phyloP scores from a whole-genome alignment of 2,329 filamentous ascomycete species.

The Ophiocordyceps robertsii region DNA sequence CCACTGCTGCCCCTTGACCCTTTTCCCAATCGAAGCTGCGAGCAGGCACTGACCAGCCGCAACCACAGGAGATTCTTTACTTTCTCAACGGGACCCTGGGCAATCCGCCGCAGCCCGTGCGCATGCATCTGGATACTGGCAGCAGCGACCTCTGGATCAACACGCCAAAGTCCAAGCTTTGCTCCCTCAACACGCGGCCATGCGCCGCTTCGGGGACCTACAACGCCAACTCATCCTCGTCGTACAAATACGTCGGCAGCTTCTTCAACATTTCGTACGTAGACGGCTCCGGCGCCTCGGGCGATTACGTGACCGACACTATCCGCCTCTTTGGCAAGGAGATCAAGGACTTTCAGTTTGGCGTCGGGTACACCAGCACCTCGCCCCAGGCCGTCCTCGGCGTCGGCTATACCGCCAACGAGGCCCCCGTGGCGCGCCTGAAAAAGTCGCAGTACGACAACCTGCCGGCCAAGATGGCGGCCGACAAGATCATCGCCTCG shows the following conservation, averaged over 20 bases:
- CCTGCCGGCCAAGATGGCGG: conserved; percentile 50
- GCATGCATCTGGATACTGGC: conserved; percentile 52
- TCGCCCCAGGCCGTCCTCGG: conserved; percentile 65
- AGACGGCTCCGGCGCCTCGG: conserved; percentile 62
- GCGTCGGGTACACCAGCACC: conserved; percentile 52
- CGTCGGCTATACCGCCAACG: conserved; percentile 69
- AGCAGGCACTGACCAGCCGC: not conserved
- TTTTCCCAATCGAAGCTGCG: not conserved
- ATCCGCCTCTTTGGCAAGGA: conserved; percentile 43
- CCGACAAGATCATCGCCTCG: conserved; percentile 46
- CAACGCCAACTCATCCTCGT: conserved; percentile 56
- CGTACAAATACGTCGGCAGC: conserved; percentile 59
- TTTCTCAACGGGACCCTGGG: conserved; percentile 50
- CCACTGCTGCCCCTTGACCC: not conserved
- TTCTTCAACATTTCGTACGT: conserved; percentile 82
- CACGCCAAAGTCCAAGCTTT: conserved; percentile 45
- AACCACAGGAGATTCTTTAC: conserved; percentile 43
- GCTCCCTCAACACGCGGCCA: conserved; percentile 29
- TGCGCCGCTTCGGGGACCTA: conserved; percentile 57
- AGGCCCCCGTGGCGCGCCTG: conserved; percentile 54
- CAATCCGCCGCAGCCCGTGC: conserved; percentile 43
- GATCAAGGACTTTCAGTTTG: conserved; percentile 52
- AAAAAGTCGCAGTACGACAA: conserved; percentile 48
- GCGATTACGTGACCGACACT: conserved; percentile 70
- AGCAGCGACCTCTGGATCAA: conserved; percentile 64